Evolutionary conservation across 495 filamentous ascomycete genomes (phyloP).

Genomic region (Xylaria acuta): DNA sequence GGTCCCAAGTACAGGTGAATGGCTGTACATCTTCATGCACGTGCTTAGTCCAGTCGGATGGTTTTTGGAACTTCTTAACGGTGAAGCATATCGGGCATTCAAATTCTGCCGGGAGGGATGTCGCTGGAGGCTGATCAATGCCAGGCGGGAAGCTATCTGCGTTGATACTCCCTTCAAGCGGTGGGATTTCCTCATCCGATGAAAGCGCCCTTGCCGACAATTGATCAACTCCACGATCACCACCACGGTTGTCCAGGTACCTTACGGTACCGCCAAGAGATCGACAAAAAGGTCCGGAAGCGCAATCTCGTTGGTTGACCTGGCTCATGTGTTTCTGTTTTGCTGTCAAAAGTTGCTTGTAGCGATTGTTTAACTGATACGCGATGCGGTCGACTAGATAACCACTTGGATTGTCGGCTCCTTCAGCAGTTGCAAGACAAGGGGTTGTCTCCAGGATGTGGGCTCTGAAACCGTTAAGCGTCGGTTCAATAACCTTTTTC

Average conservation of each 20-base stretch:
- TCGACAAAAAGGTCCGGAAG: conserved; percentile 66
- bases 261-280: conserved; percentile 64
- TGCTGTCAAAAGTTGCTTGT: conserved; percentile 76
- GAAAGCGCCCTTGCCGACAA: conserved; percentile 56
- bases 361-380: conserved; percentile 77
- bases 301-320: conserved; percentile 61
- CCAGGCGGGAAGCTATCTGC: conserved; percentile 75
- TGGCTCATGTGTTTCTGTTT: conserved; percentile 73
- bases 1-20: conserved; percentile 90
- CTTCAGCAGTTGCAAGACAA: conserved; percentile 34
- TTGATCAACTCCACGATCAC: conserved; percentile 46
- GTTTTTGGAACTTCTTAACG: conserved; percentile 89
- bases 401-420: conserved; percentile 52
- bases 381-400: conserved; percentile 85
- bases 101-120: conserved; percentile 82
- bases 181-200: conserved; percentile 68
- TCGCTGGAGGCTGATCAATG: conserved; percentile 82
- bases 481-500: conserved; percentile 70
- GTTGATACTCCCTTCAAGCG: conserved; percentile 69
- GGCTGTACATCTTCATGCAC: conserved; percentile 95
- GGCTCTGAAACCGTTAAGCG: conserved; percentile 74
- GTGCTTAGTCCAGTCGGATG: conserved; percentile 98
- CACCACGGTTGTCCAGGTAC: conserved; percentile 50
- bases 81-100: conserved; percentile 93
- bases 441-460: conserved; percentile 80